Base-by-base conservation (phyloP, 2,329 filamentous ascomycete species). In the Aspergillus hiratsukae region DNA sequence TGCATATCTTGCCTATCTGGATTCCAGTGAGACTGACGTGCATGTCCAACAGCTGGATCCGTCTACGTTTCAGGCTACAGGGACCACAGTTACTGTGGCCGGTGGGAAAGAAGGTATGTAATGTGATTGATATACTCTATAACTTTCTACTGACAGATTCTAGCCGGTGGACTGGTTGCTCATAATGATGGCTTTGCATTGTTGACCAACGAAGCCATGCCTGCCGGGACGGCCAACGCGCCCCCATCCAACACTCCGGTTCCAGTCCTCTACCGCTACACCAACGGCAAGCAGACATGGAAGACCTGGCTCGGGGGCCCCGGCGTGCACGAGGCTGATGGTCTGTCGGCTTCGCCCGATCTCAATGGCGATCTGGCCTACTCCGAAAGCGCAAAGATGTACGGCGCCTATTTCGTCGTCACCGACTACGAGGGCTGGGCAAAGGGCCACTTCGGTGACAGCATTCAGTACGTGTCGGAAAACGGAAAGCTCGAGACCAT, bases 181-280 rank as follows among this genome's bases (percentile, higher is more conserved):
- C 83, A 86, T 64, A 75, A 83, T 60, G 83, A 87, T 66, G 84
- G 83, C 2, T 87, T 87, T 58, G 83, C 83, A n/a, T 69, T 86
- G 28, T 70, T 87, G 50, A 84, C 82, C 28, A 84, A 84, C 70
- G 82, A 83, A 65, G 75, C 76, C 2, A 71, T 83, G 61, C 75
- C 81, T 2, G 76, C 79, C 1, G 78, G 78, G 23, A 68, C 66
- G 14, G 80, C 80, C 17, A 61, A 78, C 3, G 75, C 82, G 55
- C 78, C 80, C 1, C 78, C 81, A 11, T 69, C 77, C 4, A 75
- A 71, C 51, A 75, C 67, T 4, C 82, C 83, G 1, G 79, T 86
- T 9, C 73, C 83, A 14, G 80, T 82, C 1, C 72, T 87, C n/a
- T 84, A 86, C 70, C 78, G 83, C 53, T 85, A 81, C 66, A 82